Base-by-base conservation (phyloP, 2,329 filamentous ascomycete genomes). In the Akanthomyces muscarius region DNA sequence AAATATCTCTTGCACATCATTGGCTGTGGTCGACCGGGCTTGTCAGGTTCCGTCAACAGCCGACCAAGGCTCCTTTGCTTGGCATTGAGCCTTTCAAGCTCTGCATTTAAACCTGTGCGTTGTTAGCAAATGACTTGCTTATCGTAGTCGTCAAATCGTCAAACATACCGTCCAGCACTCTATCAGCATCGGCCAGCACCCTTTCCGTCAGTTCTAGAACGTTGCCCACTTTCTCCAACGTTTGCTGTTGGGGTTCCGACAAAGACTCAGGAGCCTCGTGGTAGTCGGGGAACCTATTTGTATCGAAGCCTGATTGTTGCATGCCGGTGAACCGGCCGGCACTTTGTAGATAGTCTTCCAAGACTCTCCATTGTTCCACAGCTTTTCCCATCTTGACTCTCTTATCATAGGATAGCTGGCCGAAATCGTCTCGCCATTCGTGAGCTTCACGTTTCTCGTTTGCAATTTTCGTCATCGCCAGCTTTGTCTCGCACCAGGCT, bases 1-100 rank as follows among this genome's bases (percentile, higher is more conserved):
- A 77, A 72, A 63, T 82, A 85, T 62, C 75, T 78, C 57, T 80
- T 77, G 69, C 76, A 78, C 3, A 67, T 70, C 71, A 80, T 75
- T 13, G 77, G 75, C 33, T 68, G 69, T 18, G 73, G 69, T 5
- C 76, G 71, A 21, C 71, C 73, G 45, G 68, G 65, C 64, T 78
- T 77, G 58, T 76, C 67, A 1, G 77, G 77, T 6, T 72, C 68
- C 3, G 78, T 78, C 16, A 79, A 69, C n/a, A 80, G 70, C 42
- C 62, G 71, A 25, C 76, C 74, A 7, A 80, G 66, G n/a, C 74
- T 74, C 48, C 75, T 70, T 48, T 78, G 74, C 58, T 73, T 73
- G n/a, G 70, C 67, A 50, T 69, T 66, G 51, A 78, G 69, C 33
- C 68, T 68, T 42, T 75, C 72, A 28, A 74, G 61, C 42, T 75